These are phyloP conservation scores for Lathyrus aphaca DNA, from an alignment of 306 rosid genomes.

Conservation along the genomic window DNA sequence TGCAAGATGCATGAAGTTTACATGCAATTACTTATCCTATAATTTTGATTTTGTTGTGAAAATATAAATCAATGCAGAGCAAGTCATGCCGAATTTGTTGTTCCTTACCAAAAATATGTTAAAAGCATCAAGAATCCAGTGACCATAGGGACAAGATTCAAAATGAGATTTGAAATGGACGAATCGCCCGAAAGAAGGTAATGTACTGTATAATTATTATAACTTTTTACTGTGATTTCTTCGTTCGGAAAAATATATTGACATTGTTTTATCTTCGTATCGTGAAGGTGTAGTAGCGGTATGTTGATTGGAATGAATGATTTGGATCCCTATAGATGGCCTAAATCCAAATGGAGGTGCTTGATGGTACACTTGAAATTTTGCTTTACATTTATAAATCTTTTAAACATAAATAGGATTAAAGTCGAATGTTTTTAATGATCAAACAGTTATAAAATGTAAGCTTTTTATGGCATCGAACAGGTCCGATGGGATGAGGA, in stretches of 20 bases:
- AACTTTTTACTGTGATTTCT: slow-evolving; percentile 22
- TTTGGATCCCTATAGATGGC: slow-evolving; percentile 89
- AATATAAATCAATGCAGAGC: slow-evolving; percentile 57
- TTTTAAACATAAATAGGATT: not conserved
- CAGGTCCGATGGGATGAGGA: slow-evolving; percentile 97
- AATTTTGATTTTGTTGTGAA: slow-evolving; percentile 15
- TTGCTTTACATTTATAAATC: not conserved
- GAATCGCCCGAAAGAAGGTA: slow-evolving; percentile 95
- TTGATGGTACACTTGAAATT: slow-evolving; percentile 71
- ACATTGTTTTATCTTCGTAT: slow-evolving; percentile 38
- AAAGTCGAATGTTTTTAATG: not conserved
- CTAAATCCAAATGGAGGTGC: slow-evolving; percentile 96
- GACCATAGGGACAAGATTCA: slow-evolving; percentile 80
- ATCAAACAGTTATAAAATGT: not conserved
- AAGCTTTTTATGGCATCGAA: slow-evolving; percentile 40
- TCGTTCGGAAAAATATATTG: slow-evolving; percentile 24
- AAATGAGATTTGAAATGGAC: slow-evolving; percentile 86
- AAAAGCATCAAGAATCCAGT: slow-evolving; percentile 72
- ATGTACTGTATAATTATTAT: slow-evolving; percentile 25
- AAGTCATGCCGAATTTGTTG: slow-evolving; percentile 85
- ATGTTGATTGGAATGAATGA: slow-evolving; percentile 79
- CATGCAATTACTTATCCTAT: slow-evolving; percentile 12
- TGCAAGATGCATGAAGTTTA: slow-evolving; percentile 14
- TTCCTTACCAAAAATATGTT: slow-evolving; percentile 72
- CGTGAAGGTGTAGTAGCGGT: slow-evolving; percentile 80